Percentiles rank a stretch among this genome's conserved stretches.
Conservation (phyloP, 805 yeast genomes). For the Danielozyma ontarioensis region DNA sequence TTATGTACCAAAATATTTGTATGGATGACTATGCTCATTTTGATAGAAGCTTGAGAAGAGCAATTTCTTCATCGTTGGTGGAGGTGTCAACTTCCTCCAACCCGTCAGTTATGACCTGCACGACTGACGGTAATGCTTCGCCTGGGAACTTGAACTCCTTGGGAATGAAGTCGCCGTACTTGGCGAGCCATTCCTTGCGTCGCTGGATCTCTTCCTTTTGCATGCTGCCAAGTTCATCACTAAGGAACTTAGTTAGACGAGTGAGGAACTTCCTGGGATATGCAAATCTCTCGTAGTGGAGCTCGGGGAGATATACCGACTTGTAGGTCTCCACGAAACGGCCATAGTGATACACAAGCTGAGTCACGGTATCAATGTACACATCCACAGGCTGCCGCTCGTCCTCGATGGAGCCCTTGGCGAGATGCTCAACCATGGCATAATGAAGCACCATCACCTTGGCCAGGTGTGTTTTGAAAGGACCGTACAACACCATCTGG, state of each 20-base stretch:
- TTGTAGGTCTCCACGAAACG: constrained; percentile 30
- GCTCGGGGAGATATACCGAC: constrained; percentile 31
- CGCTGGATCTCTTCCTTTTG: constrained; percentile 31
- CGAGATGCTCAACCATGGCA: constrained; percentile 7
- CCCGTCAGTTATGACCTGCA: constrained; percentile 40
- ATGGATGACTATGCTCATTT: too few relatives aligned
- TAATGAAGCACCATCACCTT: constrained; percentile 16
- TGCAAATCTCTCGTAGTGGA: constrained; percentile 34
- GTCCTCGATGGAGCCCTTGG: constrained; percentile 7
- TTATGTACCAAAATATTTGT: too few relatives aligned
- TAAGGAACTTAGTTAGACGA: constrained; percentile 27
- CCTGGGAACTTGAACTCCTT: constrained; percentile 35
- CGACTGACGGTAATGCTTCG: constrained; percentile 32
- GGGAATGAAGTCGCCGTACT: constrained; percentile 38
- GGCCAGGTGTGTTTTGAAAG: constrained; percentile 23
- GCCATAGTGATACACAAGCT: constrained; percentile 29
- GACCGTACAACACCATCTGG: constrained; percentile 12
- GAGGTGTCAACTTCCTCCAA: constrained; percentile 18
- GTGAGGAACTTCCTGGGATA: constrained; percentile 33
- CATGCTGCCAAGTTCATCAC: constrained; percentile 23
- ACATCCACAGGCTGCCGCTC: constrained; percentile 6
- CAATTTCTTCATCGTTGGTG: constrained; percentile 5
- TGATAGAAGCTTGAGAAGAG: neutral
- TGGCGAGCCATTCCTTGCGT: constrained; percentile 30
- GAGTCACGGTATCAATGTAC: constrained; percentile 23